These are phyloP conservation scores for Vigna trinervia DNA, from an alignment of 306 rosid species.

Conservation along the genomic window DNA sequence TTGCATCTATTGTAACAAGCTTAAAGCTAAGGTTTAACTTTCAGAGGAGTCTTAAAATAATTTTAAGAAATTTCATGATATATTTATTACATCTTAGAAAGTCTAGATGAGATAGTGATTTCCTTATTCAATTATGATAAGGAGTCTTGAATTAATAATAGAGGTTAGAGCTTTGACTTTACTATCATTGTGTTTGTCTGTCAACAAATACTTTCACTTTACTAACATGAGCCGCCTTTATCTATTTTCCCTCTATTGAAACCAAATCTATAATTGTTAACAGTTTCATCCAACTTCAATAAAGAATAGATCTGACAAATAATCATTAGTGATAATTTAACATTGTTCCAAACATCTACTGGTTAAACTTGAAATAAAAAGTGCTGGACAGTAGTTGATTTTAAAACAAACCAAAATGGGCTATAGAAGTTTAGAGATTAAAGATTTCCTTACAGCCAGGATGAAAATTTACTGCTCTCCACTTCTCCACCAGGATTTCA, in stretches of 20 bases:
- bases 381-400: not conserved
- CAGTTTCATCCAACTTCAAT: slow-evolving; percentile 31
- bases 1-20: too few relatives aligned
- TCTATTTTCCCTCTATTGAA: not conserved
- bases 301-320: slow-evolving; percentile 20
- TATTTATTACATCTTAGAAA: too few relatives aligned
- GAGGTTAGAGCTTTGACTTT: not conserved
- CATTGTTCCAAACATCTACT: not conserved
- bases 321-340: slow-evolving; percentile 13
- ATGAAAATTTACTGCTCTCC: slow-evolving; percentile 36
- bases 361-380: slow-evolving; percentile 27
- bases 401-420: slow-evolving; percentile 29
- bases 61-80: too few relatives aligned
- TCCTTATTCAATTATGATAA: not conserved
- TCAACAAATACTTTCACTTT: slow-evolving; percentile 10
- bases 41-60: too few relatives aligned
- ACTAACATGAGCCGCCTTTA: not conserved
- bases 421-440: slow-evolving; percentile 31
- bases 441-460: slow-evolving; percentile 37
- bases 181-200: not conserved
- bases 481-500: slow-evolving; percentile 45
- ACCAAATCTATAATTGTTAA: not conserved
- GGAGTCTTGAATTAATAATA: not conserved
- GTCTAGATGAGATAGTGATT: too few relatives aligned
- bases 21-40: too few relatives aligned